Percentiles rank a stretch among this genome's conserved stretches.
Evolutionary conservation across 371 early-diverging fungal genomes (phyloP).

Genomic region (Lichtheimia corymbifera): DNA sequence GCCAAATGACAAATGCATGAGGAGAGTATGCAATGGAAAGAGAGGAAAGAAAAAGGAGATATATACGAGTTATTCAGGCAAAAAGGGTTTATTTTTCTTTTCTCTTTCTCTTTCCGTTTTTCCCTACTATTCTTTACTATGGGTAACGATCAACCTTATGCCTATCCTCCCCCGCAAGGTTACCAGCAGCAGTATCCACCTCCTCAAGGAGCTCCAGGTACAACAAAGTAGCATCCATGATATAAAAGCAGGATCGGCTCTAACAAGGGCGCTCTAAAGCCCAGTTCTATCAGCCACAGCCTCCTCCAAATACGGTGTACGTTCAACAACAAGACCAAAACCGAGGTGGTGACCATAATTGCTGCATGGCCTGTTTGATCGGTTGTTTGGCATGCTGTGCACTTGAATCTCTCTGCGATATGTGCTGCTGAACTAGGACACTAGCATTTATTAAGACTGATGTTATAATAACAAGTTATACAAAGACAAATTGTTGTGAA

Average conservation of each 20-base stretch:
- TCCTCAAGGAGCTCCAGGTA: conserved; percentile 19
- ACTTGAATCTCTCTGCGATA: conserved; percentile 15
- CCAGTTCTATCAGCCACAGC: conserved; percentile 18
- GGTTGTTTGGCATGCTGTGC: conserved; percentile 22
- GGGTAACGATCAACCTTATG: conserved; percentile 14
- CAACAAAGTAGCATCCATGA: neutral
- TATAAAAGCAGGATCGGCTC: neutral
- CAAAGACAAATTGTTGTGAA: neutral
- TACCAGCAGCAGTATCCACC: conserved; percentile 15
- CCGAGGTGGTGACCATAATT: conserved; percentile 5
- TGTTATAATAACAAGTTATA: neutral
- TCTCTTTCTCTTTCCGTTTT: conserved; percentile 4
- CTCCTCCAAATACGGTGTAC: conserved; percentile 17
- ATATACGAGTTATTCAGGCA: neutral
- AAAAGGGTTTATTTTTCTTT: conserved; percentile 1
- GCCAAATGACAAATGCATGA: too few relatives aligned
- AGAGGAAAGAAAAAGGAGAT: too few relatives aligned
- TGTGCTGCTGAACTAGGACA: conserved; percentile 8
- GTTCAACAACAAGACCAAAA: conserved; percentile 16
- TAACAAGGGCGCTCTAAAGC: neutral
- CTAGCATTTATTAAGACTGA: neutral
- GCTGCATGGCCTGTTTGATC: conserved; percentile 21
- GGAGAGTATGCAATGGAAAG: too few relatives aligned
- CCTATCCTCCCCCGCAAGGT: conserved; percentile 14
- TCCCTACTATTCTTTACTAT: neutral